These are phyloP conservation scores for Closterium sp. DNA, from an alignment of 139 green algal species.

Conservation along the genomic window DNA sequence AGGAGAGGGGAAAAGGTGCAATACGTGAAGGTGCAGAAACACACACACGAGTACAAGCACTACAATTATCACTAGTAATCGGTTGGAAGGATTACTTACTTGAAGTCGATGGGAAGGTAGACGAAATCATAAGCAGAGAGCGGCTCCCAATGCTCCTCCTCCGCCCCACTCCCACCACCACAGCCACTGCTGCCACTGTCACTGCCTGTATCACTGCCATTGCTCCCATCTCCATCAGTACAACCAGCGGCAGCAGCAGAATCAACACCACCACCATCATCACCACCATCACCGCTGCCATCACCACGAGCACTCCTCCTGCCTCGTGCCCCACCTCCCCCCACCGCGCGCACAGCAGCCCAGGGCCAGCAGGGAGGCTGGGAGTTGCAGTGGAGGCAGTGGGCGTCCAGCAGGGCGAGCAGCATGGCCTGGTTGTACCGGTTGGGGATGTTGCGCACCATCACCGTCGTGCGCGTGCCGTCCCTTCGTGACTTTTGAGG, in stretches of 20 bases:
- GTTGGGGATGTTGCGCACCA: conserved; percentile 99
- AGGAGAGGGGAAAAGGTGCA: no score
- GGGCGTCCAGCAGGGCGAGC: conserved; percentile 79
- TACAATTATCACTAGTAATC: no score
- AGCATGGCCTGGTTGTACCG: conserved; percentile 96
- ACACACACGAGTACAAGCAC: no score
- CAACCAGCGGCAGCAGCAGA: no score
- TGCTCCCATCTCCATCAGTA: background rate
- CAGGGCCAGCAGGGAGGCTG: background rate
- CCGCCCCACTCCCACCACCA: background rate
- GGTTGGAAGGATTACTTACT: conserved; percentile 30
- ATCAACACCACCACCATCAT: no score
- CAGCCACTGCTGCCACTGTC: background rate
- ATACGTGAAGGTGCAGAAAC: no score
- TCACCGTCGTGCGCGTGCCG: conserved; percentile 92
- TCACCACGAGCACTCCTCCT: background rate
- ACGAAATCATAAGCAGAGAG: conserved; percentile 70
- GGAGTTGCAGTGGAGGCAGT: conserved; percentile 45
- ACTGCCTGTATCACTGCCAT: background rate
- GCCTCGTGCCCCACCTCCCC: no score
- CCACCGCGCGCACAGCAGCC: background rate
- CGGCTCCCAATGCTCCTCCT: conserved; percentile 56
- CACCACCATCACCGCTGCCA: background rate
- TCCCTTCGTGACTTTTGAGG: no score
- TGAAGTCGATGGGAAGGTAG: conserved; percentile 78